Conservation (phyloP, 1,284 basidiomycete species). For the Megacollybia platyphylla region DNA sequence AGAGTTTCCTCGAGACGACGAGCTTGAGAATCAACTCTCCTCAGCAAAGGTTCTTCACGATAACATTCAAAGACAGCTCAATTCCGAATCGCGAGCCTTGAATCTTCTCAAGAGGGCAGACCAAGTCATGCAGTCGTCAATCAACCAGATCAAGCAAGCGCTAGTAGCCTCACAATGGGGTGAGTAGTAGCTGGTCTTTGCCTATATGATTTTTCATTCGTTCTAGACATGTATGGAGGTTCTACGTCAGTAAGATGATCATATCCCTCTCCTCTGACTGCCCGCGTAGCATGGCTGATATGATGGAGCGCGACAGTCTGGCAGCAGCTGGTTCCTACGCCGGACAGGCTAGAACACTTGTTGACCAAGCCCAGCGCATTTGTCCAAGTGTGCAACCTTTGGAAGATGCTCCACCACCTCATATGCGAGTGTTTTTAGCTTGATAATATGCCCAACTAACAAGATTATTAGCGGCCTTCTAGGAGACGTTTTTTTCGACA, state of each 20-base stretch:
- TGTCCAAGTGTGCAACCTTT: constrained; percentile 23
- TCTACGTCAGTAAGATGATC: constrained; percentile 15
- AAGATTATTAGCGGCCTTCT: constrained; percentile 15
- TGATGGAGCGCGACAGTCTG: constrained; percentile 25
- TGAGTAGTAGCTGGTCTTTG: constrained; percentile 8
- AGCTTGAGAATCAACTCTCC: constrained; percentile 7
- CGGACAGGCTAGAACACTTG: constrained; percentile 18
- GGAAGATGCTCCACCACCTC: constrained; percentile 21
- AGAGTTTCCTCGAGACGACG: constrained; percentile 9
- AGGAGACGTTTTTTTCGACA: constrained; percentile 28
- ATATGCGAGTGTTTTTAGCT: constrained; percentile 16
- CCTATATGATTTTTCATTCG: neutral
- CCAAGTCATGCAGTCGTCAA: constrained; percentile 15
- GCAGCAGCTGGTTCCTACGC: constrained; percentile 19
- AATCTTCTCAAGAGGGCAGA: constrained; percentile 21
- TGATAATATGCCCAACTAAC: neutral
- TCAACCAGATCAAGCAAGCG: constrained; percentile 18
- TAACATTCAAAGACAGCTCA: constrained; percentile 19
- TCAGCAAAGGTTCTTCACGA: constrained; percentile 16
- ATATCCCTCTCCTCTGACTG: neutral
- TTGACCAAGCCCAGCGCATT: constrained; percentile 20
- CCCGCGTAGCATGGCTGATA: constrained; percentile 17
- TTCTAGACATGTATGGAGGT: constrained; percentile 24
- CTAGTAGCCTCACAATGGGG: constrained; percentile 23
- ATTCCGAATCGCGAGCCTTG: constrained; percentile 22